Evolutionary conservation across 129 eudicot genomes (phyloP).

Genomic region (Pulicaria dysenterica): DNA sequence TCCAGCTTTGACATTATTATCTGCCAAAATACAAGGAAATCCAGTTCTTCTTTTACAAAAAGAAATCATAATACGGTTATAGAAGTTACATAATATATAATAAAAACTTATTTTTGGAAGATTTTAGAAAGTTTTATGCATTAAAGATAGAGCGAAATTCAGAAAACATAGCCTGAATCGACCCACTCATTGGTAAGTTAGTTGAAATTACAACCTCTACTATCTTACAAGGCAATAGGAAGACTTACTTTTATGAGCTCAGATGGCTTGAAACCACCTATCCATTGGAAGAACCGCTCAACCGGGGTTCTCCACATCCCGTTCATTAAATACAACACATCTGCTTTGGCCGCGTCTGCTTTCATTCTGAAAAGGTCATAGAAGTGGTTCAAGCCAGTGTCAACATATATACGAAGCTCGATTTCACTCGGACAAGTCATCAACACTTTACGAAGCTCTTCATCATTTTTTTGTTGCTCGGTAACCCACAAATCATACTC

Average conservation of each 20-base stretch:
- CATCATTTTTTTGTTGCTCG: constrained; percentile 57
- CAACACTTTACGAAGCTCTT: constrained; percentile 69
- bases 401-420: constrained; percentile 61
- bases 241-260: constrained; percentile 66
- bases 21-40: constrained; percentile 36
- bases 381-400: constrained; percentile 64
- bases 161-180: neutral
- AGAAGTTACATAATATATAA: too few species aligned
- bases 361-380: constrained; percentile 72
- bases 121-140: neutral
- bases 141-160: neutral
- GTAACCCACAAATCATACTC: constrained; percentile 75
- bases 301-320: constrained; percentile 88
- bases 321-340: constrained; percentile 74
- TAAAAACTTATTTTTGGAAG: too few species aligned
- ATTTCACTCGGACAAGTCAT: constrained; percentile 55
- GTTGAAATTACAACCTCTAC: neutral
- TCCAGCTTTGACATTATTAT: constrained; percentile 68
- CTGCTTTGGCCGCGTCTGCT: constrained; percentile 79
- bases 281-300: constrained; percentile 91
- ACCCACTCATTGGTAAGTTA: neutral
- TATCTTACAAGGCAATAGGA: neutral
- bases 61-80: too few species aligned
- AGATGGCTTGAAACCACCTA: constrained; percentile 93
- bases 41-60: too few species aligned